Percentiles rank a stretch among this genome's conserved stretches.
These are phyloP conservation scores for Xylaria sp. DNA, from an alignment of 2,329 filamentous ascomycete species.

Conservation along the genomic window DNA sequence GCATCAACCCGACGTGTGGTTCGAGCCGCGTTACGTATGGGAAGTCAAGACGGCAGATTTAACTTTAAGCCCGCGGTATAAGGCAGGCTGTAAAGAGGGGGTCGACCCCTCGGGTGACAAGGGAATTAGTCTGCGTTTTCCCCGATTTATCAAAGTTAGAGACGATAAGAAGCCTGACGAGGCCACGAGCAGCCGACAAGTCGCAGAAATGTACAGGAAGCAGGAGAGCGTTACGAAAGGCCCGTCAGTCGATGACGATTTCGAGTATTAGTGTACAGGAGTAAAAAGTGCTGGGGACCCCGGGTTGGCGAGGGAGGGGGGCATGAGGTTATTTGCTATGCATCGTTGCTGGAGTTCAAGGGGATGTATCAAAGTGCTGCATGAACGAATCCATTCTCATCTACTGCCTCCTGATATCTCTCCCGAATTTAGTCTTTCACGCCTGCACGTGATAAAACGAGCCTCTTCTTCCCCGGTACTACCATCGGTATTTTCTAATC, in stretches of 20 bases:
- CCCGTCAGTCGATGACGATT: slow-evolving; percentile 92
- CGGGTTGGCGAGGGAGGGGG: slow-evolving; percentile 3
- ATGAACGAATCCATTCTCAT: slow-evolving; percentile 9
- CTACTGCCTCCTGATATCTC: background rate
- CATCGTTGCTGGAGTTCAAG: slow-evolving; percentile 22
- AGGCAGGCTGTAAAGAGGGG: slow-evolving; percentile 86
- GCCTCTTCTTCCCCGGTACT: background rate
- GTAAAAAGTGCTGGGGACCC: slow-evolving; percentile 31
- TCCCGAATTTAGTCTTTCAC: background rate
- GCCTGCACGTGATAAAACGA: background rate
- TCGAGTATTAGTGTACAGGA: slow-evolving; percentile 79
- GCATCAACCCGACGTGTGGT: slow-evolving; percentile 98
- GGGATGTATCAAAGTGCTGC: slow-evolving; percentile 19
- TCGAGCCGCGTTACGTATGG: slow-evolving; percentile 94
- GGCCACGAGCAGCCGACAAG: slow-evolving; percentile 84
- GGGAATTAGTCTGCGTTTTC: slow-evolving; percentile 91
- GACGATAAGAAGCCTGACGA: slow-evolving; percentile 97
- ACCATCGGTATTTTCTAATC: background rate
- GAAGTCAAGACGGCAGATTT: slow-evolving; percentile 97
- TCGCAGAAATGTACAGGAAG: slow-evolving; percentile 96
- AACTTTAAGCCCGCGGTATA: slow-evolving; percentile 91
- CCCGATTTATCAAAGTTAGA: slow-evolving; percentile 87
- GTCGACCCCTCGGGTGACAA: slow-evolving; percentile 76
- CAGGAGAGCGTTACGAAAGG: slow-evolving; percentile 92
- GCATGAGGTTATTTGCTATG: slow-evolving; percentile 16